Evolutionary conservation across 2,329 filamentous ascomycete species (phyloP).

Genomic region (Pseudogymnoascus sp.): DNA sequence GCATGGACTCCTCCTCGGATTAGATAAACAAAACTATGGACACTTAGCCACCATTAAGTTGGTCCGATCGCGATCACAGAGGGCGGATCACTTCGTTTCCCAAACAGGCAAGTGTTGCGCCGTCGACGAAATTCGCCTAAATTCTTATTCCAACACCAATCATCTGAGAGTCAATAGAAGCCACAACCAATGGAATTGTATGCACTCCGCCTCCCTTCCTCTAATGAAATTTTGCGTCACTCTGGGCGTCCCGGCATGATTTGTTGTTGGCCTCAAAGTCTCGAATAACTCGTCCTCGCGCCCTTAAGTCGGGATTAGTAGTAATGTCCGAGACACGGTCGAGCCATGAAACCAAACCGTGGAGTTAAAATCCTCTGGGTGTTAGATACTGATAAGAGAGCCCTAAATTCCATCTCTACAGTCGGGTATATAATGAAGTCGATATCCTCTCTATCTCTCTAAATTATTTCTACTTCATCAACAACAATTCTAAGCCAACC

Average conservation of each 20-base stretch:
- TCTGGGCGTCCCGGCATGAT: not conserved
- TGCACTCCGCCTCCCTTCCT: not conserved
- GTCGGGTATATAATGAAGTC: not conserved
- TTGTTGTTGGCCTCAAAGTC: not conserved
- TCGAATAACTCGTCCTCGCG: not conserved
- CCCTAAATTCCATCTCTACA: not conserved
- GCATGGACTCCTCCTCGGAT: not conserved
- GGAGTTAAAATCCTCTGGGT: not conserved
- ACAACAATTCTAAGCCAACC: not conserved
- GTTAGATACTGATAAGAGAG: not conserved
- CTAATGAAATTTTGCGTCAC: not conserved
- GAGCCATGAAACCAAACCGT: not conserved
- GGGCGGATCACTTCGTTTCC: not conserved
- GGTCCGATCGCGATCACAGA: not conserved
- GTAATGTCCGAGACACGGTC: not conserved
- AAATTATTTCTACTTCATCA: not conserved
- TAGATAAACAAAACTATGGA: not conserved
- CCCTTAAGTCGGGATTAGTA: not conserved
- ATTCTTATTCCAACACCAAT: not conserved
- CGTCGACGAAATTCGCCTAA: not conserved
- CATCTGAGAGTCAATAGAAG: not conserved
- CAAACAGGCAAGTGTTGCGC: not conserved
- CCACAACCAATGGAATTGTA: not conserved
- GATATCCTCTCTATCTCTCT: not conserved
- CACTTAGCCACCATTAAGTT: not conserved